Percentiles rank a stretch among this genome's conserved stretches.
Evolutionary conservation across 139 green algal genomes (phyloP).

Genomic region (Picochlorum sp.): DNA sequence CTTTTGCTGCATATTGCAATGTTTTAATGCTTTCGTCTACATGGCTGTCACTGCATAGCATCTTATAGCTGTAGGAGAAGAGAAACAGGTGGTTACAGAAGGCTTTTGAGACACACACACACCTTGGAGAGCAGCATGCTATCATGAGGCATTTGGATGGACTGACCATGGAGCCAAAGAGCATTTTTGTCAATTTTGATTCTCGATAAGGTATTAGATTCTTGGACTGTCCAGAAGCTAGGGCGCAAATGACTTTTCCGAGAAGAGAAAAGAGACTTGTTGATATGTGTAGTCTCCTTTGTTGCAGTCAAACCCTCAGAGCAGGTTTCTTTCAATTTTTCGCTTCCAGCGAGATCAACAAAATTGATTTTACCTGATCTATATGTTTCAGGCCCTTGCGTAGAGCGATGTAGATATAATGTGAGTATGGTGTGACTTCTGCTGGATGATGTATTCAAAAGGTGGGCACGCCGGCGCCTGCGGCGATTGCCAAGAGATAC

Average conservation of each 20-base stretch:
- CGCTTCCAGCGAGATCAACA: slow-evolving; percentile 86
- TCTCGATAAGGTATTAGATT: slow-evolving; percentile 24
- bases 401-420: slow-evolving; percentile 52
- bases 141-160: slow-evolving; percentile 74
- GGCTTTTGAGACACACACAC: background rate
- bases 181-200: slow-evolving; percentile 53
- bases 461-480: slow-evolving; percentile 65
- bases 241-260: slow-evolving; percentile 62
- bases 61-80: background rate
- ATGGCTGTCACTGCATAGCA: background rate
- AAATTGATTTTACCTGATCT: slow-evolving; percentile 71
- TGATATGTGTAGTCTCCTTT: slow-evolving; percentile 89
- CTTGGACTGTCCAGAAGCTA: slow-evolving; percentile 18
- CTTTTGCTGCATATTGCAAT: slow-evolving; percentile 74
- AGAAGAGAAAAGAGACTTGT: slow-evolving; percentile 85
- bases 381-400: slow-evolving; percentile 12
- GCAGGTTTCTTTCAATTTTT: slow-evolving; percentile 74
- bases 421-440: slow-evolving; percentile 81
- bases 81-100: background rate
- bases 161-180: slow-evolving; percentile 47
- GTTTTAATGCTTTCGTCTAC: slow-evolving; percentile 80
- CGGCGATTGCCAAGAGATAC: slow-evolving; percentile 43
- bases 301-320: slow-evolving; percentile 51
- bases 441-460: slow-evolving; percentile 76
- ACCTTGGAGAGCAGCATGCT: slow-evolving; percentile 70